These are phyloP conservation scores for Musa acuminata DNA, from an alignment of 176 grass and related monocot genomes.

Conservation along the genomic window DNA sequence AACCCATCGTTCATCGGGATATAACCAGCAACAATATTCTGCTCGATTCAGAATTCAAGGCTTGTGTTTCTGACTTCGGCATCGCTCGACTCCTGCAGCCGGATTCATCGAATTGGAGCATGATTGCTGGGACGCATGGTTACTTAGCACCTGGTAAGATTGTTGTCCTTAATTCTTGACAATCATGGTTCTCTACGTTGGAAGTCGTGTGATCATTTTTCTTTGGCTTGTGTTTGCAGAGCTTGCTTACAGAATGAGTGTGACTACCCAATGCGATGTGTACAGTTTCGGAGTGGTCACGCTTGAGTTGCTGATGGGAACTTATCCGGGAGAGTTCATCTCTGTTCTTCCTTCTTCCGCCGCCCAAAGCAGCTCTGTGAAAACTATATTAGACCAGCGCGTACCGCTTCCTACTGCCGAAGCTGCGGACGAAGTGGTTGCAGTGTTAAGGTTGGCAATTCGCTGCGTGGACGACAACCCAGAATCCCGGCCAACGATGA, in stretches of 20 bases:
- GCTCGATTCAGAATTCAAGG: not conserved
- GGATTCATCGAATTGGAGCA: conserved; percentile 23
- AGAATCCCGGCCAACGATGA: conserved; percentile 11
- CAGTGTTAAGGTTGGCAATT: not conserved
- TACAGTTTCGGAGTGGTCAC: conserved; percentile 25
- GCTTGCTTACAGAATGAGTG: conserved; percentile 17
- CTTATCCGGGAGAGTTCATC: conserved; percentile 5
- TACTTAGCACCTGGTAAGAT: conserved; percentile 16
- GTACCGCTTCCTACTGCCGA: not conserved
- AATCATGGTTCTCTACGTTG: too few relatives aligned
- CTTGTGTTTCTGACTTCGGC: not conserved
- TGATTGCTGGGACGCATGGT: conserved; percentile 7
- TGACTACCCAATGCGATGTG: conserved; percentile 20
- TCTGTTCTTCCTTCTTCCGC: not conserved
- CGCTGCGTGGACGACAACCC: conserved; percentile 14
- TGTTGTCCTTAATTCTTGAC: too few relatives aligned
- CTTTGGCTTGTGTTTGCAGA: not conserved
- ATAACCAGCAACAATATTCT: conserved; percentile 10
- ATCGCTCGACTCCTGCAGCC: not conserved
- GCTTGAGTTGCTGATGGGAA: conserved; percentile 25
- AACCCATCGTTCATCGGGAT: not conserved
- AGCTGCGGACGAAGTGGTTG: not conserved
- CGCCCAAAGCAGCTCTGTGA: not conserved
- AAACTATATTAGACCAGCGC: conserved; percentile 10
- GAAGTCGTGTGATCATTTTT: too few relatives aligned